Conservation (phyloP, 805 yeast species). For the Candida ulmi region DNA sequence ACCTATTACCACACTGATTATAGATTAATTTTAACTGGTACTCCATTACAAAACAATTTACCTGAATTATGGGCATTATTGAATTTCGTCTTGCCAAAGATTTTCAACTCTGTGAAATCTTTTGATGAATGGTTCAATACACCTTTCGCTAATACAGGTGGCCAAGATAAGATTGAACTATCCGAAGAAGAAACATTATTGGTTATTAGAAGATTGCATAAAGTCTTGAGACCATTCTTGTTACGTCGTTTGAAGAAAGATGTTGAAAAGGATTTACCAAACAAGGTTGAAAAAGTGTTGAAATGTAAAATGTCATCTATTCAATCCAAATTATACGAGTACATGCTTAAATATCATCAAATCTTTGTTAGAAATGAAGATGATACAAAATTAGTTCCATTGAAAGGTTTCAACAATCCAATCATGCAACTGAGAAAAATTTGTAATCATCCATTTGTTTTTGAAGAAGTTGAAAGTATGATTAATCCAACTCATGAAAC, state of each 20-base stretch:
- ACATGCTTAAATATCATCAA: slow-evolving; percentile 68
- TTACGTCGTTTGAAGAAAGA: slow-evolving; percentile 81
- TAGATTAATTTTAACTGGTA: slow-evolving; percentile 80
- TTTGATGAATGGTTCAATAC: slow-evolving; percentile 90
- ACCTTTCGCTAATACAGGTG: slow-evolving; percentile 81
- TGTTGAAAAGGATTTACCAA: slow-evolving; percentile 82
- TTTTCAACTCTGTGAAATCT: slow-evolving; percentile 79
- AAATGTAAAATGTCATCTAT: slow-evolving; percentile 74
- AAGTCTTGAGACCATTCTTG: slow-evolving; percentile 79
- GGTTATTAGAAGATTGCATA: slow-evolving; percentile 79
- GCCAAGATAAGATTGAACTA: slow-evolving; percentile 72
- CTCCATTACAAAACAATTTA: slow-evolving; percentile 78
- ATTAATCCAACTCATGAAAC: slow-evolving; percentile 59
- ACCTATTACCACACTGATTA: slow-evolving; percentile 70
- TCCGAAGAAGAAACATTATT: slow-evolving; percentile 83
- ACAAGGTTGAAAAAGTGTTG: slow-evolving; percentile 75
- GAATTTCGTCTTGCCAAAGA: slow-evolving; percentile 77
- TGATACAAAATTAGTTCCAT: slow-evolving; percentile 46
- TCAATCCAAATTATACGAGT: slow-evolving; percentile 66
- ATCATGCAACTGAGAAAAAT: slow-evolving; percentile 83
- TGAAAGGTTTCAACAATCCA: slow-evolving; percentile 75
- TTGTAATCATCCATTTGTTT: slow-evolving; percentile 84
- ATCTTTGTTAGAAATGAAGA: slow-evolving; percentile 63
- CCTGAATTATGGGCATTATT: slow-evolving; percentile 85
- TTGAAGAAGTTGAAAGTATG: slow-evolving; percentile 72